These are phyloP conservation scores for Anthracocystis setariae DNA, from an alignment of 1,284 basidiomycete species.

Conservation along the genomic window DNA sequence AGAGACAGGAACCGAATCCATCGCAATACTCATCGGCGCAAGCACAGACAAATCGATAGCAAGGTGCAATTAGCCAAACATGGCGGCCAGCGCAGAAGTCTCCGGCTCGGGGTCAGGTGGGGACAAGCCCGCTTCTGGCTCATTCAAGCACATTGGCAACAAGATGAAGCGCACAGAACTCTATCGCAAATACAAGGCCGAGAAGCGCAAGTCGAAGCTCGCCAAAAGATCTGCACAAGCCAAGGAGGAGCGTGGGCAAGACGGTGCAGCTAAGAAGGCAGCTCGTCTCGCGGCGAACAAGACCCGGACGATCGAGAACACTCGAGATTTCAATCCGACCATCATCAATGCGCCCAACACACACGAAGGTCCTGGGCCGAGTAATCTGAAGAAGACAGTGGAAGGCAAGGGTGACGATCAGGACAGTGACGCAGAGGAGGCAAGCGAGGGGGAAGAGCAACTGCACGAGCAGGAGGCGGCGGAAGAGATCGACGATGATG, in stretches of 20 bases:
- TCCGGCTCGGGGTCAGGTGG: slow-evolving; percentile 13
- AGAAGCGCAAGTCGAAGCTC: slow-evolving; percentile 83
- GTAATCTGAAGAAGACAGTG: slow-evolving; percentile 19
- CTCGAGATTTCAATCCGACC: slow-evolving; percentile 86
- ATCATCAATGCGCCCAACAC: slow-evolving; percentile 70
- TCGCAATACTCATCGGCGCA: no score
- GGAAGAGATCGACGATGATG: slow-evolving; percentile 48
- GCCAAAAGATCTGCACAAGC: slow-evolving; percentile 77
- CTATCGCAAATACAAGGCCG: slow-evolving; percentile 76
- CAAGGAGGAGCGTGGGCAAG: slow-evolving; percentile 72
- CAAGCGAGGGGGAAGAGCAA: slow-evolving; percentile 47
- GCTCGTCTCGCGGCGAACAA: slow-evolving; percentile 81
- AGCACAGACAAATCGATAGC: no score
- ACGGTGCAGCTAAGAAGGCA: slow-evolving; percentile 77
- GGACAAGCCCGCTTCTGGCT: slow-evolving; percentile 36
- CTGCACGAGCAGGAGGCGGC: slow-evolving; percentile 63
- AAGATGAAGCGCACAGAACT: slow-evolving; percentile 68
- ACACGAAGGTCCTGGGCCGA: slow-evolving; percentile 69
- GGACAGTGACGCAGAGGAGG: slow-evolving; percentile 12
- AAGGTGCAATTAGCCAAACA: background rate
- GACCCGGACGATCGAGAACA: slow-evolving; percentile 92
- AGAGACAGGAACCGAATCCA: no score
- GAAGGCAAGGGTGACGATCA: slow-evolving; percentile 1
- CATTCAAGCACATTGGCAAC: slow-evolving; percentile 66
- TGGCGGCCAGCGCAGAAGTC: slow-evolving; percentile 19